phyloP scores from a whole-genome alignment of 2,329 filamentous ascomycete genomes.

The Fusarium mexicanum region DNA sequence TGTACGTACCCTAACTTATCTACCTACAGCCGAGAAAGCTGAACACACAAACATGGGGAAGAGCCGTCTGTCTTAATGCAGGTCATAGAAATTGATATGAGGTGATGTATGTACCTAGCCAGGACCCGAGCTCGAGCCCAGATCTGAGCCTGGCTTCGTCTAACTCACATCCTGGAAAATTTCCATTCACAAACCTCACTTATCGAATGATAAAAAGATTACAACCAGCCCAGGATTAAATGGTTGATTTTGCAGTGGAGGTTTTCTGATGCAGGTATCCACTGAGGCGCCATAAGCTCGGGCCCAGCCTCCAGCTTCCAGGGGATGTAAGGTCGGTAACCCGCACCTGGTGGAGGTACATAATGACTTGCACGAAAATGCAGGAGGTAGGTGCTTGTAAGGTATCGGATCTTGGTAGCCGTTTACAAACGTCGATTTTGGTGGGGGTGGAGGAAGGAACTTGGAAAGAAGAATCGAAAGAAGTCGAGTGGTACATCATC shows the following conservation, averaged over 20 bases:
- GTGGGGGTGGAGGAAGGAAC: constrained; percentile 12
- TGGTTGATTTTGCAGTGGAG: constrained; percentile 17
- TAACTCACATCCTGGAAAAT: constrained; percentile 15
- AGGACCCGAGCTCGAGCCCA: constrained; percentile 28
- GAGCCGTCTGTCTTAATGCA: not conserved
- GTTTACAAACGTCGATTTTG: constrained; percentile 18
- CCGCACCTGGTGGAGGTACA: constrained; percentile 17
- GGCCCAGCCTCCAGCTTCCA: constrained; percentile 18
- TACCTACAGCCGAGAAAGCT: constrained; percentile 8
- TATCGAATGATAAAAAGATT: constrained; percentile 34
- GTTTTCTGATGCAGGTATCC: constrained; percentile 16
- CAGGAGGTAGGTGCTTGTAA: constrained; percentile 25
- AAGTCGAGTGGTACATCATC: not conserved
- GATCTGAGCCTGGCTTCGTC: constrained; percentile 23
- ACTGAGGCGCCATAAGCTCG: constrained; percentile 21
- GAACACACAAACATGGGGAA: constrained; percentile 15
- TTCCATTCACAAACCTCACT: constrained; percentile 14
- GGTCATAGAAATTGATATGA: constrained; percentile 21
- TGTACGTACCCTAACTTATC: not conserved
- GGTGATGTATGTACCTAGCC: not conserved
- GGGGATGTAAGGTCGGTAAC: constrained; percentile 15
- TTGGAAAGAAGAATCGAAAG: not conserved
- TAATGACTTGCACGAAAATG: constrained; percentile 32
- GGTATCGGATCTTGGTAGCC: constrained; percentile 20
- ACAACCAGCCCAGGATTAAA: constrained; percentile 1